Evolutionary conservation across 2,329 filamentous ascomycete genomes (phyloP), one percentile per base, ranked within the genome.

Genomic region (Lasiodiplodia theobromae): DNA sequence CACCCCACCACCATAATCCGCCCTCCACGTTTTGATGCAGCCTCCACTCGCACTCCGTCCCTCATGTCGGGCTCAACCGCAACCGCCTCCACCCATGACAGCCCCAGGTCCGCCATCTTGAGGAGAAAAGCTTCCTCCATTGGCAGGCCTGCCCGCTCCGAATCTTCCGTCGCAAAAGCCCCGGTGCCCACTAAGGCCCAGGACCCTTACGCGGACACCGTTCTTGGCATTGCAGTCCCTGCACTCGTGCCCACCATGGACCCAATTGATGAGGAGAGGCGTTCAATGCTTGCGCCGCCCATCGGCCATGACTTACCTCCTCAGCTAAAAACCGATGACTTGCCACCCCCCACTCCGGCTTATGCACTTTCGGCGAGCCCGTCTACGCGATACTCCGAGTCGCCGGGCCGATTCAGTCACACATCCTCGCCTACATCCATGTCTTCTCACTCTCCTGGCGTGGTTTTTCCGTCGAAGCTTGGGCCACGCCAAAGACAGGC

Each of bases 381-480:
- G 47, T 94, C 91, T 4, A 93, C 92, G 1, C 85, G 89, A 70
- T 93, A 91, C 74, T 92, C 91, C 1, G 91, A 89, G 68, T 94
- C 92, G 1, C 88, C 90, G 12, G 88, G 90, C 2, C 82, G 88
- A 5, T 94, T 93, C 78, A 94, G 91, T 75, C 86, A 91, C 71
- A 91, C 92, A 69, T 93, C 91, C 0, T 94, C 92, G 3, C 92
- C 92, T 7, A 93, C 91, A 4, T 94, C 92, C 11, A 89, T 92
- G 71, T 91, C 89, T 8, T 94, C 92, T 1, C 90, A 91, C 73
- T 94, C 91, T 18, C 90, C 92, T 3, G 86, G 87, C 3, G 78
- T 90, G 4, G 79, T 88, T 77, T 70, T 83, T 76, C 72, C 84
- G 78, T 71, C 69, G n/a, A 54, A 66, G 47, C 79, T 76, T 68